Evolutionary conservation across 2,329 filamentous ascomycete species (phyloP), one percentile per base, ranked within the genome.

Genomic region (Plenodomus lindquistii): DNA sequence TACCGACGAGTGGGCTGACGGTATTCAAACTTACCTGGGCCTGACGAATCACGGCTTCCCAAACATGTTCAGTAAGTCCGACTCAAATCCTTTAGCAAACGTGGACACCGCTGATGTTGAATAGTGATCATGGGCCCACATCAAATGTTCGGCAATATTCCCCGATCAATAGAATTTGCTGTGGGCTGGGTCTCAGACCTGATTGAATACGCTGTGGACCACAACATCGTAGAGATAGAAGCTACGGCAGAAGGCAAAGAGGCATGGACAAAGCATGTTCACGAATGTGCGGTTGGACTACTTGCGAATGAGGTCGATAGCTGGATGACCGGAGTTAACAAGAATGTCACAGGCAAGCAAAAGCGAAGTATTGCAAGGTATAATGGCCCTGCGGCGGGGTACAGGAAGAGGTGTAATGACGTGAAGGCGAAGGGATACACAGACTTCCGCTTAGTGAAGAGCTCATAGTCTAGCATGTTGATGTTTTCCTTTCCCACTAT

Each of bases 261-360:
- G 55, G 11, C 50, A 2, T 81, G 79, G 78, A 78, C 75, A 0
- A 62, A 77, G 34, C 79, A 81, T 66, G 79, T 82, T 2, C 62
- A 74, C 19, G 69, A 77, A 3, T 78, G 76, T 42, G 72, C 74
- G 0, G 62, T 75, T 29, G 79, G 79, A 0, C 48, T 77, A 9
- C 54, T 82, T 20, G 69, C 72, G 0, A 77, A 77, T 48, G 73
- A 80, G 51, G 75, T 80, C 0, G 79, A 82, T 50, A 76, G 73
- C 1, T 82, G 79, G 80, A 81, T 81, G 78, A 82, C 79, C 2
- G 80, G 79, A 0, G 76, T 82, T 1, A 82, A 82, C 53, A 79
- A 71, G 53, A 81, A 81, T 48, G 56, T 81, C 27, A 66, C 69
- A 15, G 57, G 55, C 8, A 57, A 57, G 66, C 70, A 75, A 55